Evolutionary conservation across 2,329 filamentous ascomycete genomes (phyloP), one percentile per base, ranked within the genome.

Genomic region (Colletotrichum higginsianum): DNA sequence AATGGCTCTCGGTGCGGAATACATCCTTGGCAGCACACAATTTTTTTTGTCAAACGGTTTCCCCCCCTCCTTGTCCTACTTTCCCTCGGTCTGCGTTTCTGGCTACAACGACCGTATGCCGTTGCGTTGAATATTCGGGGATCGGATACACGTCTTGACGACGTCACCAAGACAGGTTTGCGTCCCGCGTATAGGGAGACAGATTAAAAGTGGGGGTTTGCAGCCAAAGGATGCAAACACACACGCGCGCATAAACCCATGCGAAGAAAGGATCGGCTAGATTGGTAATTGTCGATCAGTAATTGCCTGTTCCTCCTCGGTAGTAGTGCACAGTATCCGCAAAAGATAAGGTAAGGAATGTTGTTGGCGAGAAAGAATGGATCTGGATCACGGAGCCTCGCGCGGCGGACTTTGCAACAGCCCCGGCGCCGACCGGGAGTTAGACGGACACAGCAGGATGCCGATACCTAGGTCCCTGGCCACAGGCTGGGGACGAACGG

Each of bases 1-100:
- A 12, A 63, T 40, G 53, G 35, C 12, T 40, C 66, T 66, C 40
- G 67, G 26, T 18, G 40, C 40, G 18, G 65, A 55, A 40, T 53
- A 44, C 56, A 67, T 67, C 49, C 40, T 4, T 40, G n/a, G 55
- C 55, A 9, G 55, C 7, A 23, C 35, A 21, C 26, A 38, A 21
- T 3, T 18, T 26, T 1, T 15, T 16, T 16, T 18, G 55, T 13
- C 23, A 13, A n/a, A 23, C 55, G 9, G 35, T 38, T 11, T 38
- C 9, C 8, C 2, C 35, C 35, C 35, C 9, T 38, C 35, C 35
- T 38, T 9, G 9, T 38, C 35, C 35, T 38, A 38, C 8, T 38
- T 38, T 38, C 35, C 35, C 35, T 38, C 35, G 11, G 8, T 38
- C 35, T 38, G 35, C 35, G 35, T 38, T 11, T 38, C 35, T 11